Conservation (phyloP, 805 yeast genomes). For the Candida xiaguanensis region DNA sequence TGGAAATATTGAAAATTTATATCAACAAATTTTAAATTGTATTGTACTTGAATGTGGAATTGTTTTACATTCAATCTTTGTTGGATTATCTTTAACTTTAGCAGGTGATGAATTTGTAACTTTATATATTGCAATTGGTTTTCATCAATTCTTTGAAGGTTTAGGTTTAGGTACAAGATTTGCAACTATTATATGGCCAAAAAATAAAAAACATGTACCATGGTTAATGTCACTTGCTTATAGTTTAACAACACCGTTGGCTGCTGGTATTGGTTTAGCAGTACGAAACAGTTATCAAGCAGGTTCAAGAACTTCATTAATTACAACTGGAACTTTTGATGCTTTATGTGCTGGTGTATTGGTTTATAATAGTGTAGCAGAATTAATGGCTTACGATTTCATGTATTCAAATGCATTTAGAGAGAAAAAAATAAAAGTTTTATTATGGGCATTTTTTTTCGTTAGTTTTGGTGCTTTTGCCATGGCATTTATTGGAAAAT, state of each 20-base stretch:
- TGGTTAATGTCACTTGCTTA: conserved; percentile 30
- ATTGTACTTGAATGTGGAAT: conserved; percentile 70
- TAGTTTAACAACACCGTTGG: conserved; percentile 29
- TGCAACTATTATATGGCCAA: conserved; percentile 32
- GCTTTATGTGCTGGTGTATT: conserved; percentile 33
- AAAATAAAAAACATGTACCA: conserved; percentile 24
- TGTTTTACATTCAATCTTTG: conserved; percentile 73
- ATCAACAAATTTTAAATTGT: conserved; percentile 13
- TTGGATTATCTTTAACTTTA: conserved; percentile 71
- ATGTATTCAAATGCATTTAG: conserved; percentile 28
- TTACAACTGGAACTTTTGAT: conserved; percentile 32
- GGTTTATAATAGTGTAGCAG: conserved; percentile 33
- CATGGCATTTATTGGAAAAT: conserved; percentile 32
- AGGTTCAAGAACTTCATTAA: conserved; percentile 28
- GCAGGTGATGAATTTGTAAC: conserved; percentile 70
- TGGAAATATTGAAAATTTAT: conserved; percentile 4
- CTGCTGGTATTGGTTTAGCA: conserved; percentile 36
- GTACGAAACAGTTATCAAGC: conserved; percentile 30
- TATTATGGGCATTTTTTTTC: conserved; percentile 22
- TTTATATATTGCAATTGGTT: conserved; percentile 59
- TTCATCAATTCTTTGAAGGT: conserved; percentile 81
- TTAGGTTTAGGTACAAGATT: conserved; percentile 75
- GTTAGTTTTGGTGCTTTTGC: conserved; percentile 25
- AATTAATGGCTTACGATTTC: conserved; percentile 39
- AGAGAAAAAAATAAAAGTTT: conserved; percentile 12